Evolutionary conservation across 2,329 filamentous ascomycete species (phyloP).

Genomic region (Phaeosphaeriaceae sp.): DNA sequence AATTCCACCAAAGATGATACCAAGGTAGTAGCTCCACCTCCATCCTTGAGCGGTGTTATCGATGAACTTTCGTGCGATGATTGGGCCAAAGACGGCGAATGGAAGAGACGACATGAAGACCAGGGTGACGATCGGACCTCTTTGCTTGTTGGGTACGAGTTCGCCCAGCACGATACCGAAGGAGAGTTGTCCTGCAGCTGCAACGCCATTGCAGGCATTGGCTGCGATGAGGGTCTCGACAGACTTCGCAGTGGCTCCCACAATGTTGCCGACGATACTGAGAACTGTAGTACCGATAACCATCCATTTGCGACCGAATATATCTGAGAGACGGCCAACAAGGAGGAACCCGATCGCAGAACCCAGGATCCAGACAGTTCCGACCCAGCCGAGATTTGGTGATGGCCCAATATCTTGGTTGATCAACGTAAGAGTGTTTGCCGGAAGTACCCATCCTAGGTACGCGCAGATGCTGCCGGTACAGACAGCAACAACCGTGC

Average conservation of each 20-base stretch:
- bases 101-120: constrained; percentile 39
- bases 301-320: constrained; percentile 35
- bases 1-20: constrained; percentile 53
- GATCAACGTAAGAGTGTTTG: constrained; percentile 37
- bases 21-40: constrained; percentile 59
- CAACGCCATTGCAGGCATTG: constrained; percentile 35
- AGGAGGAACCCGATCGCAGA: constrained; percentile 30
- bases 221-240: constrained; percentile 42
- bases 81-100: constrained; percentile 50
- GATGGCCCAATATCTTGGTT: constrained; percentile 37
- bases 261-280: constrained; percentile 32
- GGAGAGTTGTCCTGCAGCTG: constrained; percentile 35
- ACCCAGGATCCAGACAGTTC: constrained; percentile 35
- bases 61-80: constrained; percentile 54
- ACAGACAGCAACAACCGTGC: constrained; percentile 47
- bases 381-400: constrained; percentile 35
- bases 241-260: constrained; percentile 36
- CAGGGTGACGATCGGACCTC: constrained; percentile 27
- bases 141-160: constrained; percentile 46
- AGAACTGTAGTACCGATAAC: constrained; percentile 28
- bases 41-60: constrained; percentile 45
- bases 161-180: constrained; percentile 37
- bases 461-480: constrained; percentile 35
- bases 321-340: constrained; percentile 33
- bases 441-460: constrained; percentile 38